phyloP scores from a whole-genome alignment of 768 basidiomycete species.

The Leccinum disarticulatum region DNA sequence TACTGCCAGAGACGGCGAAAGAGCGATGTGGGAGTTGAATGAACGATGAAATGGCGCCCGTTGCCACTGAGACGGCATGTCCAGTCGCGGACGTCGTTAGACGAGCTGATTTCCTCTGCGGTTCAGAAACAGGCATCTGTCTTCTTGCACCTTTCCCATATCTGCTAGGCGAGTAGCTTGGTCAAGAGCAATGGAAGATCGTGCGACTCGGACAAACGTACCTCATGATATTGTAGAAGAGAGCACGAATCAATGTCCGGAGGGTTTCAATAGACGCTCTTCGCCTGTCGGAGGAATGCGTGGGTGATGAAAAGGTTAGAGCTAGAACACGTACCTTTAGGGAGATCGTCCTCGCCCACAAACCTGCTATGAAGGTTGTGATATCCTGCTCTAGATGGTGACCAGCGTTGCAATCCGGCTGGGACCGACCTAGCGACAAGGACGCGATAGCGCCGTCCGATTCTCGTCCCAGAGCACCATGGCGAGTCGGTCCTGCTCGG shows the following conservation, averaged over 20 bases:
- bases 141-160: constrained; percentile 94
- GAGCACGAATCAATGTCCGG: constrained; percentile 79
- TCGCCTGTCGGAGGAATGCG: constrained; percentile 27
- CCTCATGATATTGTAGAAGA: constrained; percentile 93
- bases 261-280: constrained; percentile 80
- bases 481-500: no score
- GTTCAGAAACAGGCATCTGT: constrained; percentile 94
- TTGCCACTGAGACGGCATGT: constrained; percentile 69
- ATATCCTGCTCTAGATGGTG: background rate
- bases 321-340: constrained; percentile 14
- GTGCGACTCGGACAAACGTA: constrained; percentile 31
- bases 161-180: constrained; percentile 42
- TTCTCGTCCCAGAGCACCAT: no score
- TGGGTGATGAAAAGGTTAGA: background rate
- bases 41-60: constrained; percentile 75
- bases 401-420: background rate
- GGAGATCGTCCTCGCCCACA: constrained; percentile 21
- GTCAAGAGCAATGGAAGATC: background rate
- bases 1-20: constrained; percentile 91
- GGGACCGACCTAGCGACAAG: constrained; percentile 7
- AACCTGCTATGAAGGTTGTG: no score
- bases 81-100: constrained; percentile 85
- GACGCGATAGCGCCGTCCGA: no score
- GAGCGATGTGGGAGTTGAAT: constrained; percentile 67
- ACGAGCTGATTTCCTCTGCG: constrained; percentile 87